These are phyloP conservation scores for Alloascoidea africana DNA, from an alignment of 805 yeast genomes.

Conservation along the genomic window DNA sequence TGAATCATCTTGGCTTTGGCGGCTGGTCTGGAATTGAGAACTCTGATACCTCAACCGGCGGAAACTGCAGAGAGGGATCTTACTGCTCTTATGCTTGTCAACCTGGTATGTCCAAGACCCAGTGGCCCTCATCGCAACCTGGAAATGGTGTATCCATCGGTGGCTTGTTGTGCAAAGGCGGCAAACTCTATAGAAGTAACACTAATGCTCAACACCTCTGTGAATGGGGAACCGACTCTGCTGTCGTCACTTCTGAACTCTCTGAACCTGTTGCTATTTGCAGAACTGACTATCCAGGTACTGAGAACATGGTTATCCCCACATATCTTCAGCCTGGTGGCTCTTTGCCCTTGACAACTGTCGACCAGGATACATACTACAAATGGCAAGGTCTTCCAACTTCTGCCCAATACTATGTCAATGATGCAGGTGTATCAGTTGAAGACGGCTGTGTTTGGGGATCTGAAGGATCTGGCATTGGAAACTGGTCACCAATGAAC, in stretches of 20 bases:
- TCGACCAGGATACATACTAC: slow-evolving; percentile 65
- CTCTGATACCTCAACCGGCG: slow-evolving; percentile 40
- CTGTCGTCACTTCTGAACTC: slow-evolving; percentile 52
- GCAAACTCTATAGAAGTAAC: slow-evolving; percentile 76
- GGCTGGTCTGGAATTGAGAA: slow-evolving; percentile 71
- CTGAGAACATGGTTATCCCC: slow-evolving; percentile 96
- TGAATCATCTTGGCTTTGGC: slow-evolving; percentile 61
- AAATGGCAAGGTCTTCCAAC: slow-evolving; percentile 70
- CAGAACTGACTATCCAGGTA: slow-evolving; percentile 98
- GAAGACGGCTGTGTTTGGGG: slow-evolving; percentile 97
- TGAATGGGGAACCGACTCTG: slow-evolving; percentile 70
- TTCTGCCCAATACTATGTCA: slow-evolving; percentile 93
- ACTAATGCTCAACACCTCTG: slow-evolving; percentile 53
- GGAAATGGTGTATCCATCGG: slow-evolving; percentile 83
- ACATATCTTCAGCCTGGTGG: slow-evolving; percentile 64
- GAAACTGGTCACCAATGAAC: slow-evolving; percentile 97
- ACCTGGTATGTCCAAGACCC: slow-evolving; percentile 98
- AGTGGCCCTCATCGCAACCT: slow-evolving; percentile 90
- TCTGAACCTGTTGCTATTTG: slow-evolving; percentile 68
- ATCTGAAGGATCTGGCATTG: slow-evolving; percentile 56
- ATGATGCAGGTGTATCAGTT: slow-evolving; percentile 84
- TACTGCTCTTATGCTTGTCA: slow-evolving; percentile 98
- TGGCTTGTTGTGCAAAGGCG: slow-evolving; percentile 77
- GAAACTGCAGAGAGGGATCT: slow-evolving; percentile 69
- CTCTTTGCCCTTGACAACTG: slow-evolving; percentile 57